A percentile compares a stretch with the other conserved stretches of the same genome.
Conservation (phyloP, 1,284 basidiomycete species). For the Cutaneotrichosporon dermatis region DNA sequence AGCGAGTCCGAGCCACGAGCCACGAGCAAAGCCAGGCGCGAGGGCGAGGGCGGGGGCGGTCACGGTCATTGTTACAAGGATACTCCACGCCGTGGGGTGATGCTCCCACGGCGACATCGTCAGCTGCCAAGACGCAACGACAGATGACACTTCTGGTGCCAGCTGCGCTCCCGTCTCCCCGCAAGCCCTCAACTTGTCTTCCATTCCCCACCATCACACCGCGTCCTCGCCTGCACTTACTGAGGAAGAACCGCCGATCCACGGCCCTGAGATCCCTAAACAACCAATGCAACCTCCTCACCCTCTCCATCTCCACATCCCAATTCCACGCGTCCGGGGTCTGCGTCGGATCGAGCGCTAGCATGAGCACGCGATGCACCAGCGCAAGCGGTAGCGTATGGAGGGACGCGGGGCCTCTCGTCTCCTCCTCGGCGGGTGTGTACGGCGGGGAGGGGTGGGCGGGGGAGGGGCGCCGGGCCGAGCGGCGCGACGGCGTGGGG, state of each 20-base stretch:
- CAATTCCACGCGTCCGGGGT: conserved; percentile 32
- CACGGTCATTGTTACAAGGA: no score
- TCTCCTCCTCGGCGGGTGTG: neutral
- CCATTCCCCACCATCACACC: no score
- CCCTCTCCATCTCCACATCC: conserved; percentile 34
- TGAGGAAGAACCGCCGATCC: conserved; percentile 35
- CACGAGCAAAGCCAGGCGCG: no score
- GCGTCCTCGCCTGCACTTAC: no score
- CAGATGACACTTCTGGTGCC: no score
- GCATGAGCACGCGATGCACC: conserved; percentile 30
- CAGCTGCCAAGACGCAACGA: no score
- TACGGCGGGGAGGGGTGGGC: neutral
- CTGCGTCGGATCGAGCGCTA: conserved; percentile 32
- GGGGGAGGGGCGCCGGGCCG: neutral
- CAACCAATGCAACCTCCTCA: conserved; percentile 28
- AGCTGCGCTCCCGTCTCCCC: no score
- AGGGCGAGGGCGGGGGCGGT: no score
- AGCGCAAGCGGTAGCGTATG: conserved; percentile 30
- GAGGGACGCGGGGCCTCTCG: neutral
- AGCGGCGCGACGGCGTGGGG: neutral
- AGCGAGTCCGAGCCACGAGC: neutral
- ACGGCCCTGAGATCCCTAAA: conserved; percentile 33
- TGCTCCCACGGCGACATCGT: no score
- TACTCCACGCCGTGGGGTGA: no score
- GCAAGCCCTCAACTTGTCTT: no score